Evolutionary conservation across 2,329 filamentous ascomycete genomes (phyloP), one percentile per base, ranked within the genome.

Genomic region (Diaporthe vaccinii): DNA sequence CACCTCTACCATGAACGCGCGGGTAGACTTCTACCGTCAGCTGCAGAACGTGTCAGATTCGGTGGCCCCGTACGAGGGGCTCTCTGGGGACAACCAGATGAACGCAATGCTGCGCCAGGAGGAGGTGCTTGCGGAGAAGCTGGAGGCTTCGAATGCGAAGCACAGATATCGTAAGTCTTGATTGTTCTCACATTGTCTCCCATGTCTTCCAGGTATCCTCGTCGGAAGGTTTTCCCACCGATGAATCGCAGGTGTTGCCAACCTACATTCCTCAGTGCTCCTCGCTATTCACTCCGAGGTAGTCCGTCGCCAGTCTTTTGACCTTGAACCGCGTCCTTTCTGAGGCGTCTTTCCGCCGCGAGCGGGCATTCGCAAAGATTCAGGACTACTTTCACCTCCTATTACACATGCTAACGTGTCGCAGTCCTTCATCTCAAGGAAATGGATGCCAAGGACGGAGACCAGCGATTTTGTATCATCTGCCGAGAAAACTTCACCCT

Each of bases 21-120:
- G 97, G 20, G 85, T 98, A 0, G 95, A 97, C 74, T 98, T 95
- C 81, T 98, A 98, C 81, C 92, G 93, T 7, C 95, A 98, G 80
- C 88, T 98, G 15, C 97, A 98, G 81, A 90, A 91, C 36, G 92
- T 98, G n/a, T 98, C 96, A 0, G 96, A 98, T 81, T 94, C 91
- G 25, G 95, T 98, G 0, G 89, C 91, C 7, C 92, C 93, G 1
- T 94, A 94, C 74, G 92, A 95, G 74, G 92, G 93, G 15, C 80
- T 90, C 17, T 86, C 86, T 2, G 85, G 93, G 15, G 89, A 93
- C 58, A 82, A 85, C 15, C 80, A 79, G 9, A 84, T 91, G 28
- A 86, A 88, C 51, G 78, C 82, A 12, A 79, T 81, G 0, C 84
- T 86, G 10, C 78, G 84, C 3, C 78, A 84, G 20, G 92, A 93